Evolutionary conservation across 306 rosid species (phyloP), one percentile per base, ranked within the genome.

Genomic region (Rosa lucieae): DNA sequence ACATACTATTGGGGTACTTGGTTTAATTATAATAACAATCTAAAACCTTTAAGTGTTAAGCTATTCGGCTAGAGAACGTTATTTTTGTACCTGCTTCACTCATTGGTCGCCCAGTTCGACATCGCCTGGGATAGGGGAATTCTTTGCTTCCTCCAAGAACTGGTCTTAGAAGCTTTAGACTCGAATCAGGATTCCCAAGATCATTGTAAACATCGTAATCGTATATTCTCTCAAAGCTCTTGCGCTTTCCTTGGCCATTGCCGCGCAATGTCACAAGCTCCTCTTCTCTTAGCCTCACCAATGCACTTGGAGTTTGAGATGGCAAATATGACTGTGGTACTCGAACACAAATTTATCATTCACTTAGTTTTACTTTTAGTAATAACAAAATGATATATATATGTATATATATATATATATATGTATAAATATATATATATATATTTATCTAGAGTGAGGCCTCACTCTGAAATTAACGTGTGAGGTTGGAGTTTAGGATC

Each of bases 201-300:
- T 89, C 92, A 10, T 86, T 84, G 63, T 84, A 89, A 5, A 86
- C 87, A 72, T 89, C 92, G 2, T 84, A 89, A 70, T 89, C 92
- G 10, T 89, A 89, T 2, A 89, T 71, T 40, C 90, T 84, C 23
- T 89, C 89, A 21, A 77, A 78, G 0, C 7, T 20, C 80, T 73
- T 72, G 14, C 90, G 85, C 23, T 82, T 84, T 49, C 90, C 90
- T 15, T 46, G 26, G 2, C 92, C 89, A 71, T 82, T 81, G 0
- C 92, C 92, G 17, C 87, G 74, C 51, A 84, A n/a, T 37, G n/a
- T 69, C 70, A 9, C 48, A 1, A 89, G 84, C 70, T 89, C 92
- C 43, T 79, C 85, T 66, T 82, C 78, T 47, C 92, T 86, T 62
- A 86, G 48, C 49, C 79, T 79, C 73, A 13, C 75, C 26, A 88